These are phyloP conservation scores for Macrophomina tecta DNA, from an alignment of 2,329 filamentous ascomycete species.

Conservation along the genomic window DNA sequence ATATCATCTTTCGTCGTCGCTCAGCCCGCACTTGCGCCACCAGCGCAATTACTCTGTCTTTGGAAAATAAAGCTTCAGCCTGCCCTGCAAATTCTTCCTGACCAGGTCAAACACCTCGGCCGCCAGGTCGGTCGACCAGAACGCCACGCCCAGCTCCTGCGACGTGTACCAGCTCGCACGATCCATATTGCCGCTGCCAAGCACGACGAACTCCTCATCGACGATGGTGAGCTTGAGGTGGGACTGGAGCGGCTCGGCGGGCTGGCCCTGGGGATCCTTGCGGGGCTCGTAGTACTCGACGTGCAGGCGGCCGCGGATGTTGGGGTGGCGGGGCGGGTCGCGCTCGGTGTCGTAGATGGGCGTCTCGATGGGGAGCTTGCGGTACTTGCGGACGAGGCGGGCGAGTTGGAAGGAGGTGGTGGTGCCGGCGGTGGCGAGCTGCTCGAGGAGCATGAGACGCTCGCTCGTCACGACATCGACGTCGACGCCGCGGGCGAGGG, in stretches of 20 bases:
- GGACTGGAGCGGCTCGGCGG: conserved; percentile 62
- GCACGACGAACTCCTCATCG: conserved; percentile 69
- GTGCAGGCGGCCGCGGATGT: conserved; percentile 55
- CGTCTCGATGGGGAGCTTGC: conserved; percentile 36
- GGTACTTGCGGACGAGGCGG: conserved; percentile 64
- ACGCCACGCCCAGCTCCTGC: conserved; percentile 76
- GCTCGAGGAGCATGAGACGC: conserved; percentile 77
- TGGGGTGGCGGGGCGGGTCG: conserved; percentile 51
- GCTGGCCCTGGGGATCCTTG: conserved; percentile 54
- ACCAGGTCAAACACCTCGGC: conserved; percentile 13
- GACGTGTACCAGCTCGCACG: conserved; percentile 86
- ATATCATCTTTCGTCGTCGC: neutral
- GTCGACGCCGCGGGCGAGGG: conserved; percentile 69
- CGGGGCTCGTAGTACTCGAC: conserved; percentile 64
- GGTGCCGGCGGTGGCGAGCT: conserved; percentile 78
- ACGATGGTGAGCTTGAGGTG: conserved; percentile 81
- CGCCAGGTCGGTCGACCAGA: conserved; percentile 39
- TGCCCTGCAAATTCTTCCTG: conserved; percentile 8
- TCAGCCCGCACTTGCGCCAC: too few species aligned
- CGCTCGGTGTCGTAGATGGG: conserved; percentile 42
- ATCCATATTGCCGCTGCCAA: conserved; percentile 86
- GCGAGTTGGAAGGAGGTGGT: conserved; percentile 71
- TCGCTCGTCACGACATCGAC: conserved; percentile 72
- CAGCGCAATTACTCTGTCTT: neutral
- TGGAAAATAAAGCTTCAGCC: conserved; percentile 20